phyloP scores from a whole-genome alignment of 2,329 filamentous ascomycete genomes.

The Aspergillus neoniger region DNA sequence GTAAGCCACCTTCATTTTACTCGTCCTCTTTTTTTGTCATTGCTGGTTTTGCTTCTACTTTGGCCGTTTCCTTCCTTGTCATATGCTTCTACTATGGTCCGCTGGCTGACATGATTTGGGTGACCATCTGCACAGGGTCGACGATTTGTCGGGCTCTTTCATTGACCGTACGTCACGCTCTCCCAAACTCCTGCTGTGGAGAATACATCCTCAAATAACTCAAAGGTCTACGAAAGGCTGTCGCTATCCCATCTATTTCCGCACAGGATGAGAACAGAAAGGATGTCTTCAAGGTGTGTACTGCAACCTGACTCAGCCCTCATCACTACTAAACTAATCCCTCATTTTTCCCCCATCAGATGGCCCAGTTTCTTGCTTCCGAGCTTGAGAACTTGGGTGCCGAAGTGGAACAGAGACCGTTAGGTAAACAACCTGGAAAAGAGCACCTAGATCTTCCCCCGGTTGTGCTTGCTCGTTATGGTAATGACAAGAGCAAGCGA shows the following conservation, averaged over 20 bases:
- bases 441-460: constrained; percentile 90
- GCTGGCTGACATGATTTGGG: constrained; percentile 10
- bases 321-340: background rate
- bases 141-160: constrained; percentile 74
- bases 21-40: background rate
- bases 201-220: constrained; percentile 12
- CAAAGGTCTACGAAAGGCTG: constrained; percentile 73
- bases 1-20: constrained; percentile 37
- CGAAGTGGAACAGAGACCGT: constrained; percentile 77
- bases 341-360: constrained; percentile 48
- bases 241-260: constrained; percentile 94
- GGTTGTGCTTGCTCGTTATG: constrained; percentile 88
- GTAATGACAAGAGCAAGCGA: constrained; percentile 86
- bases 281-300: constrained; percentile 78
- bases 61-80: background rate
- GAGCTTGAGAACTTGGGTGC: constrained; percentile 85
- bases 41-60: background rate
- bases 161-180: constrained; percentile 66
- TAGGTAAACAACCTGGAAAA: constrained; percentile 90
- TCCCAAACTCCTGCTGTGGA: constrained; percentile 9
- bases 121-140: constrained; percentile 55
- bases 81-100: background rate
- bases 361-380: constrained; percentile 85
- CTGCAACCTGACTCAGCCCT: background rate
- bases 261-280: constrained; percentile 84